Evolutionary conservation across 1,284 basidiomycete species (phyloP).

Genomic region (Apiotrichum sp.): DNA sequence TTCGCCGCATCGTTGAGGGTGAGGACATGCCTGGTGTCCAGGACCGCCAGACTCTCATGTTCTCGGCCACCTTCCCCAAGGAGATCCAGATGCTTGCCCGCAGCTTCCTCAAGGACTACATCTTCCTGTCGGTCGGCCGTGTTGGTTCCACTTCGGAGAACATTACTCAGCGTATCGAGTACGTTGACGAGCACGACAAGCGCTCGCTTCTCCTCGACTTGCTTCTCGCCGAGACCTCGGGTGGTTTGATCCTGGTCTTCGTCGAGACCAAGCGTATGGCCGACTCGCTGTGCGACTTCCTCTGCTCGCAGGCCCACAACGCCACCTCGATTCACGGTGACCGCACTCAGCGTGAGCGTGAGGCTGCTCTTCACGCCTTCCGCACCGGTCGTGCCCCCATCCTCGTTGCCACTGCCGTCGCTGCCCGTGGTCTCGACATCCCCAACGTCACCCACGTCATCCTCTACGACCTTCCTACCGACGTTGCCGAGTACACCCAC

Average conservation of each 20-base stretch:
- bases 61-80: slow-evolving; percentile 97
- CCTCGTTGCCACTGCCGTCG: slow-evolving; percentile 96
- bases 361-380: slow-evolving; percentile 93
- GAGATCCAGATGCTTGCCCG: slow-evolving; percentile 97
- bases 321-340: slow-evolving; percentile 99
- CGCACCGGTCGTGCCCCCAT: slow-evolving; percentile 89
- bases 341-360: slow-evolving; percentile 94
- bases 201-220: slow-evolving; percentile 94
- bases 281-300: slow-evolving; percentile 94
- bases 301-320: slow-evolving; percentile 73
- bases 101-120: slow-evolving; percentile 89
- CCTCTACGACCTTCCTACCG: slow-evolving; percentile 90
- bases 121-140: slow-evolving; percentile 97
- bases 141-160: slow-evolving; percentile 99
- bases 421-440: slow-evolving; percentile 97
- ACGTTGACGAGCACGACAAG: slow-evolving; percentile 96
- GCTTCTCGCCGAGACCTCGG: slow-evolving; percentile 66
- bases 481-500: slow-evolving; percentile 98
- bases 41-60: slow-evolving; percentile 98
- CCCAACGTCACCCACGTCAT: slow-evolving; percentile 99
- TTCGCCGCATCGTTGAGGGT: slow-evolving; percentile 93
- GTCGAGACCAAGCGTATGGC: slow-evolving; percentile 99
- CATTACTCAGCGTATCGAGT: slow-evolving; percentile 98
- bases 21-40: slow-evolving; percentile 95
- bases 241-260: slow-evolving; percentile 89